These are phyloP conservation scores for Glomus cerebriforme DNA, from an alignment of 192 early-diverging fungal species.

Conservation along the genomic window DNA sequence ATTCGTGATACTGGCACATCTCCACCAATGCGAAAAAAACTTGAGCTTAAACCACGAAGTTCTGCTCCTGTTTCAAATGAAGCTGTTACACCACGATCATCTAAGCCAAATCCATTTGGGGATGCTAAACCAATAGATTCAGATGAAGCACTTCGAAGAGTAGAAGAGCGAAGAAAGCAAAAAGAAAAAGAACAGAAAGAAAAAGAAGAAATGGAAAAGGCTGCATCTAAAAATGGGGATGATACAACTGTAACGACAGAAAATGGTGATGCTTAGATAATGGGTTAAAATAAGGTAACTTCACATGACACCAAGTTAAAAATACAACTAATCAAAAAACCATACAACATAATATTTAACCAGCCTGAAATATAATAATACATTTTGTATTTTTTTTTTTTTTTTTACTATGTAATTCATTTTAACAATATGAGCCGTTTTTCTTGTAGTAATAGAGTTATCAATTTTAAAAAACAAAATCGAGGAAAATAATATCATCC, in stretches of 20 bases:
- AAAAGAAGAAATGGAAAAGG: conserved; percentile 33
- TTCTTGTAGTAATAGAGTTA: conserved; percentile 24
- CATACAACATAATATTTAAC: not conserved
- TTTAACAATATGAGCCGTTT: not conserved
- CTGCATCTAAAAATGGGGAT: not conserved
- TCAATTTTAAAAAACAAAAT: not conserved
- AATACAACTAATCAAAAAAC: not conserved
- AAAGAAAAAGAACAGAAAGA: conserved; percentile 48
- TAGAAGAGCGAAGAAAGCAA: conserved; percentile 58
- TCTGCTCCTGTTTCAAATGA: conserved; percentile 12
- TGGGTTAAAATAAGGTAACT: not conserved
- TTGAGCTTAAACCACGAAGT: conserved; percentile 58
- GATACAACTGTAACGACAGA: conserved; percentile 7
- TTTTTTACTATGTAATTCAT: conserved; percentile 21
- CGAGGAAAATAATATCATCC: not conserved
- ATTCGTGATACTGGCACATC: not conserved
- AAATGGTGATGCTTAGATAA: conserved; percentile 17
- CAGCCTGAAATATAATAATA: not conserved
- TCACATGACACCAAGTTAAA: not conserved
- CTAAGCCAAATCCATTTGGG: conserved; percentile 65
- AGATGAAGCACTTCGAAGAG: conserved; percentile 49
- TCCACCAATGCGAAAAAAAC: conserved; percentile 49
- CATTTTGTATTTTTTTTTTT: conserved; percentile 14
- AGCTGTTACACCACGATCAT: not conserved
- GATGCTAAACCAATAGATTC: conserved; percentile 65